Percentiles rank a stretch among this genome's conserved stretches.
Evolutionary conservation across 75 land plant species (phyloP).

Genomic region (Chamaecyparis obtusa): DNA sequence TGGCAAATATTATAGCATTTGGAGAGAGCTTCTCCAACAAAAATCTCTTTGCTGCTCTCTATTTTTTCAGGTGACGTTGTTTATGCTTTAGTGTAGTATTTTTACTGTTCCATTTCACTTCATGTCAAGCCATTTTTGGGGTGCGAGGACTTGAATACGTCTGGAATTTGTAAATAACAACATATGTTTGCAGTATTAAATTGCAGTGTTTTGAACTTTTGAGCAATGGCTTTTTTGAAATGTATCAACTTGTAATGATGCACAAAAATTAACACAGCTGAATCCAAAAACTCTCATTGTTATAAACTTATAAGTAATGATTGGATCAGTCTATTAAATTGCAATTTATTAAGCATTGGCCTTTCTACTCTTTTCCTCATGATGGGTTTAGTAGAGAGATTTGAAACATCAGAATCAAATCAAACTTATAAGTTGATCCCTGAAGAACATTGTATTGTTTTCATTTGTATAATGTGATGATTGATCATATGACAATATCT

Average conservation of each 20-base stretch:
- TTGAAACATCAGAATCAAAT: too few species aligned
- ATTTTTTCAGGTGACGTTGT: conserved; percentile 71
- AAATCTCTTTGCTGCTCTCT: conserved; percentile 69
- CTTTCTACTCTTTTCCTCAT: too few species aligned
- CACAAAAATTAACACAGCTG: neutral
- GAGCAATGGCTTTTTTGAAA: neutral
- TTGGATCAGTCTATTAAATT: too few species aligned
- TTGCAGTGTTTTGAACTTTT: too few species aligned
- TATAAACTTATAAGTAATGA: too few species aligned
- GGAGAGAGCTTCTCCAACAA: conserved; percentile 72
- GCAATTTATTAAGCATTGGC: too few species aligned
- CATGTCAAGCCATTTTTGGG: neutral
- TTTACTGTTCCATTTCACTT: neutral
- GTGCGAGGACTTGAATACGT: too few species aligned
- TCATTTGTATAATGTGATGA: neutral
- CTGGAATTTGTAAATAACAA: too few species aligned
- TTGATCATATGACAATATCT: neutral
- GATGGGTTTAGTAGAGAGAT: too few species aligned
- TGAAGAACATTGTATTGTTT: too few species aligned
- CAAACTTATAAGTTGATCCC: neutral
- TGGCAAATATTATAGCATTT: conserved; percentile 78
- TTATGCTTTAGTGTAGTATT: neutral
- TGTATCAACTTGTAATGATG: neutral
- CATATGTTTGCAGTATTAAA: too few species aligned
- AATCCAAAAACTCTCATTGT: neutral